These are phyloP conservation scores for Mimosa pudica DNA, from an alignment of 306 rosid genomes.

Conservation along the genomic window DNA sequence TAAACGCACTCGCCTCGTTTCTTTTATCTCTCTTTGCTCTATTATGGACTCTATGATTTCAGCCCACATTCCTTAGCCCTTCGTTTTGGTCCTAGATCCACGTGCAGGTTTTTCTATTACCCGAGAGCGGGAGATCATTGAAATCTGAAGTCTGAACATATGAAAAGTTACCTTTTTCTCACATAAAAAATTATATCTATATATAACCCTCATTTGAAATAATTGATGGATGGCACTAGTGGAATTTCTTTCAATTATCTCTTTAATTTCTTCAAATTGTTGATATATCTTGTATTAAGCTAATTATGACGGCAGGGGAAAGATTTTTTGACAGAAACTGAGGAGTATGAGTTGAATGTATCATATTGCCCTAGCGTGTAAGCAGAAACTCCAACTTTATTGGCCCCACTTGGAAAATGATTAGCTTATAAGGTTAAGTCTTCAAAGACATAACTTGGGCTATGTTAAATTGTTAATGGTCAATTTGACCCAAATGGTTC, in stretches of 20 bases:
- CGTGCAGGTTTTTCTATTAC: neutral
- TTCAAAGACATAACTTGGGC: constrained; percentile 16
- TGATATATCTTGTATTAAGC: neutral
- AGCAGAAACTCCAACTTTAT: neutral
- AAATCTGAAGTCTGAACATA: neutral
- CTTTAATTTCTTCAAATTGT: neutral
- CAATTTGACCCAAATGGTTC: neutral
- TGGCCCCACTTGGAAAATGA: neutral
- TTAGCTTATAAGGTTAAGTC: constrained; percentile 34
- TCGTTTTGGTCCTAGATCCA: constrained; percentile 4
- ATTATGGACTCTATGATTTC: neutral
- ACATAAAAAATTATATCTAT: neutral
- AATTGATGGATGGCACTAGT: neutral
- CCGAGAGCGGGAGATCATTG: neutral
- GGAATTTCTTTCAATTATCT: neutral
- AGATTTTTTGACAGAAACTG: neutral
- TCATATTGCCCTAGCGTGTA: neutral
- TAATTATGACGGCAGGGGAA: neutral
- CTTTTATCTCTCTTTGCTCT: neutral
- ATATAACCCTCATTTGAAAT: neutral
- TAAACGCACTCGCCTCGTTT: neutral
- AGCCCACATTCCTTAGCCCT: constrained; percentile 6
- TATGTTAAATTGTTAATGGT: neutral
- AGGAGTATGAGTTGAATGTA: neutral
- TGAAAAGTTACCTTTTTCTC: no score